These are phyloP conservation scores for Mallotus repandus DNA, from an alignment of 441 rosid genomes.

Conservation along the genomic window DNA sequence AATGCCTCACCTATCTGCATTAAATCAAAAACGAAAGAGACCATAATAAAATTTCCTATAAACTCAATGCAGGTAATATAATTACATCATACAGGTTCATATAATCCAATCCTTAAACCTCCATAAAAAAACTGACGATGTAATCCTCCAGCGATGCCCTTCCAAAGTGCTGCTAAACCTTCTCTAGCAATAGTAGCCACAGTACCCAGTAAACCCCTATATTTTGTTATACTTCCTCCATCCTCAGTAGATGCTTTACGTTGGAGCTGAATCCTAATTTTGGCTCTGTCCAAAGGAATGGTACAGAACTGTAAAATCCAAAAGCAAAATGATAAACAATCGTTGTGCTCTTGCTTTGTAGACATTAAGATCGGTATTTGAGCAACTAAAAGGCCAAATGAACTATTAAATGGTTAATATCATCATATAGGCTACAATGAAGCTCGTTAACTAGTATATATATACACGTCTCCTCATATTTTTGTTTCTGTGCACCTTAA, in stretches of 20 bases:
- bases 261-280: conserved; percentile 98
- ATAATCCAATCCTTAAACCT: conserved; percentile 92
- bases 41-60: no score
- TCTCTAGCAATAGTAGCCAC: conserved; percentile 87
- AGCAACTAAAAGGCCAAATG: neutral
- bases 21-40: neutral
- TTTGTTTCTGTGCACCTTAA: no score
- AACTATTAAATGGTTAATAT: neutral
- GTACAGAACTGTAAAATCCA: conserved; percentile 68
- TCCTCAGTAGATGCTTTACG: conserved; percentile 63
- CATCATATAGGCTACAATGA: neutral
- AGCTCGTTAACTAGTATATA: no score
- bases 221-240: conserved; percentile 52
- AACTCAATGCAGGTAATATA: no score
- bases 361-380: neutral
- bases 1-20: conserved; percentile 50
- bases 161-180: conserved; percentile 86
- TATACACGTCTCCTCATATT: no score
- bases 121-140: conserved; percentile 94
- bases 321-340: conserved; percentile 4
- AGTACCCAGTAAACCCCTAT: conserved; percentile 85
- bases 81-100: conserved; percentile 68
- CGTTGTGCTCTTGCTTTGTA: neutral
- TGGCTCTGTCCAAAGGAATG: conserved; percentile 94
- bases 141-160: conserved; percentile 87